Evolutionary conservation across 441 rosid genomes (phyloP), one percentile per base, ranked within the genome.

Genomic region (Rhodomyrtus psidioides): DNA sequence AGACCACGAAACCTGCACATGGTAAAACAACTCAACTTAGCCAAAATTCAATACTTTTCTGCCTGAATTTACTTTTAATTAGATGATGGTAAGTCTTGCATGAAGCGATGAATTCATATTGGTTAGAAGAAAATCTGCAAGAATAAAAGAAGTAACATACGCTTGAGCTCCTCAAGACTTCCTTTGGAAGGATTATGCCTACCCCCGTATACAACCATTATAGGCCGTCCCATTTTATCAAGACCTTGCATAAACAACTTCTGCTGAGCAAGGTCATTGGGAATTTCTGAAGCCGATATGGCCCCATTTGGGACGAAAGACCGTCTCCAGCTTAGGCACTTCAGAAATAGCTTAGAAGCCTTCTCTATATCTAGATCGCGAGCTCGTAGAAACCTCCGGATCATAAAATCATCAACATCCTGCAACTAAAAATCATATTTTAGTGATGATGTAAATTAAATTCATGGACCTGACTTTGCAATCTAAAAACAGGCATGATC

Each of bases 381-480:
- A 83, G 99, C 99, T n/a, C 97, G 86, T 82, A 97, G 89, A 90
- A 97, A 97, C 89, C 99, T 90, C 88, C 98, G 85, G 84, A 97
- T 88, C 96, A 90, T 93, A 65, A 92, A 90, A 89, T 95, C 98
- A 92, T 97, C 98, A 74, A 86, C 94, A 83, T 94, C 94, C 99
- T 96, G 86, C 81, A 81, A 83, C 46, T 49, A 83, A 57, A 74
- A 58, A 44, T 53, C 60, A 28, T 1, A 6, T 57, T 6, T 5
- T 1, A 34, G 6, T 83, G 53, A 42, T 19, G 6, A 30, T 3
- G 12, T 26, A 42, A 58, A n/a, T 30, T 10, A 21, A 24, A 55
- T 83, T 30, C 30, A 16, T 21, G 55, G 23, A 54, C 44, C 17
- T 6, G 34, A 24, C 23, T 14, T 82, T 19, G 23, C 56, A 24